Percentiles rank a stretch among this genome's conserved stretches.
These are phyloP conservation scores for Candida arabinofermentans DNA, from an alignment of 805 yeast genomes.

Conservation along the genomic window DNA sequence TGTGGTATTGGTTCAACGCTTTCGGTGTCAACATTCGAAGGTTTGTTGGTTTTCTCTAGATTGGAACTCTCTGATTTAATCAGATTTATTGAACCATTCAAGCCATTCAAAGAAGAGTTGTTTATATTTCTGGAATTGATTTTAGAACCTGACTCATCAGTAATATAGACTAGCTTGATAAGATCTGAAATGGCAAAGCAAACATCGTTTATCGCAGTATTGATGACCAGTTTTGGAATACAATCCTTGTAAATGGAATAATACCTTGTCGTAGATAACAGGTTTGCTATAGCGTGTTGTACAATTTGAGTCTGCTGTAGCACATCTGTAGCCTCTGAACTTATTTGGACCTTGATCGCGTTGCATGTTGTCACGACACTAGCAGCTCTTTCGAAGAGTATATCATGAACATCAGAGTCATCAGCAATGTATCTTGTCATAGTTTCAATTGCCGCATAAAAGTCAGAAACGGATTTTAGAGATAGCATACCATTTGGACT, in stretches of 20 bases:
- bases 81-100: no score
- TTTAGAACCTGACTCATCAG: neutral
- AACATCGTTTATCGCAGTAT: conserved; percentile 73
- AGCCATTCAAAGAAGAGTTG: no score
- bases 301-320: conserved; percentile 43
- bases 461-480: conserved; percentile 35
- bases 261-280: conserved; percentile 74
- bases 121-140: no score
- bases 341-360: conserved; percentile 31
- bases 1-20: neutral
- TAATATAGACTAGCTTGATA: neutral
- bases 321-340: conserved; percentile 23
- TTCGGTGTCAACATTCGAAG: neutral
- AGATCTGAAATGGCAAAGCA: conserved; percentile 58
- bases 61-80: no score
- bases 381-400: conserved; percentile 50
- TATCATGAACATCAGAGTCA: conserved; percentile 30
- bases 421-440: conserved; percentile 31
- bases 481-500: conserved; percentile 8
- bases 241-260: conserved; percentile 59
- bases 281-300: conserved; percentile 67
- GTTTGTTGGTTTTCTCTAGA: no score
- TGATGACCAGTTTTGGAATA: conserved; percentile 66
- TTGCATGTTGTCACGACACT: conserved; percentile 41
- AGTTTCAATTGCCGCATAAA: conserved; percentile 47